These are phyloP conservation scores for Cladochytrium replicatum DNA, from an alignment of 192 early-diverging fungal species.

Conservation along the genomic window DNA sequence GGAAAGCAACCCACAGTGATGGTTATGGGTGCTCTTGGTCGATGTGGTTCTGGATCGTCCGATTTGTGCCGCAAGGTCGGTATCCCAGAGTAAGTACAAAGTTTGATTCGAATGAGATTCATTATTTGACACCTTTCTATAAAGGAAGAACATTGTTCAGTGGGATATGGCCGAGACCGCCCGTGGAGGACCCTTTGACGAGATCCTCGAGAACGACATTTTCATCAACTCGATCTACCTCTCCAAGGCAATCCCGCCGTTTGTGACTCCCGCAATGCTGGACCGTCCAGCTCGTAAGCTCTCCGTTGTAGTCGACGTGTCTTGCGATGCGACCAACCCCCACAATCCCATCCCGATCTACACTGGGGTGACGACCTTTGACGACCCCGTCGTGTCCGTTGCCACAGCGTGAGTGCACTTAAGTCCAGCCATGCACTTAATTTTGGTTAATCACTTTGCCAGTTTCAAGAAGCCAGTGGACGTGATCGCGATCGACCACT, in stretches of 20 bases:
- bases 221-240: slow-evolving; percentile 99
- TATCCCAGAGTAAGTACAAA: slow-evolving; percentile 52
- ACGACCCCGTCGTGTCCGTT: slow-evolving; percentile 74
- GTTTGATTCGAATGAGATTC: neutral
- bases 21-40: slow-evolving; percentile 97
- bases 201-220: slow-evolving; percentile 80
- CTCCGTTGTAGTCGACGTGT: slow-evolving; percentile 84
- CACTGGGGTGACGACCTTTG: slow-evolving; percentile 85
- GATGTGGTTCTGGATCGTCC: slow-evolving; percentile 83
- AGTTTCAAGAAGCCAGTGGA: slow-evolving; percentile 53
- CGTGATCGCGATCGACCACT: slow-evolving; percentile 92
- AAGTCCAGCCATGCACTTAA: slow-evolving; percentile 3
- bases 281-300: slow-evolving; percentile 53
- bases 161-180: slow-evolving; percentile 96
- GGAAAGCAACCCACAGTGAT: slow-evolving; percentile 70
- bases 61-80: slow-evolving; percentile 74
- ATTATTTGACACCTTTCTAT: neutral
- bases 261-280: slow-evolving; percentile 75
- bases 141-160: slow-evolving; percentile 65
- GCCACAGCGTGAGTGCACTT: slow-evolving; percentile 30
- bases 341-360: slow-evolving; percentile 97
- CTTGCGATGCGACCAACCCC: slow-evolving; percentile 94
- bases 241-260: slow-evolving; percentile 83
- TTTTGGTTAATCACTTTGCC: neutral
- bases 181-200: slow-evolving; percentile 82